Base-by-base conservation (phyloP, 768 basidiomycete species). In the Trametes cingulata region DNA sequence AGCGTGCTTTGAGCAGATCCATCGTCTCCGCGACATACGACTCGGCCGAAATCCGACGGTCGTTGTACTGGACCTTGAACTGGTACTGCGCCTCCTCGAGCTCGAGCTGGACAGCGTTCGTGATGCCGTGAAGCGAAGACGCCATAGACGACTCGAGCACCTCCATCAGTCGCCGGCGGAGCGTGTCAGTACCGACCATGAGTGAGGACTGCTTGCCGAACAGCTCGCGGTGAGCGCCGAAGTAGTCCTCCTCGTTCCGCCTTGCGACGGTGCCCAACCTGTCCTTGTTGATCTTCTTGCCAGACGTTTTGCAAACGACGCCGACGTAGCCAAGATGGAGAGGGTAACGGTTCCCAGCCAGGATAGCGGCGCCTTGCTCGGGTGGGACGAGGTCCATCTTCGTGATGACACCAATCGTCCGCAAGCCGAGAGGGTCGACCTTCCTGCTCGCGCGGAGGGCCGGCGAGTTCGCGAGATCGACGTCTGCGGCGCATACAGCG, bases 11-110 rank as follows among this genome's bases (percentile, higher is more conserved):
- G 63, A 99, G 85, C 6, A 83, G 79, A 69, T 99, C 97, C 75
- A 98, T 88, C 2, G 95, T 95, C 76, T 98, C 97, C 7, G 97
- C 95, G 48, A 99, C 93, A 71, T 99, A 99, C 1, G 93, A 95
- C 73, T 99, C 97, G 12, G 97, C 88, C 0, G 91, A 90, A 60
- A 98, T 91, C 22, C 93, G 84, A 22, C 93, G 87, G 75, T 99
- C 97, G 70, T 99, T 99, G 77, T 93, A 93, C 72, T 95, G 90
- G 2, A 99, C 97, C 76, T 99, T 99, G 85, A 99, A 99, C 73
- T 98, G 97, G 73, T 99, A 99, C 13, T 88, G 88, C 2, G 97
- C 88, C 69, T 98, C 97, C 74, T 99, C 97, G 9, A 99, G 81
- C 72, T 99, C 97, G 39, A 98, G 85, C 68, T 97, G 94, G 10